A percentile compares a stretch with the other conserved stretches of the same genome.
Conservation (phyloP, 352 stramenopile species). For the Phytophthora pistaciae region DNA sequence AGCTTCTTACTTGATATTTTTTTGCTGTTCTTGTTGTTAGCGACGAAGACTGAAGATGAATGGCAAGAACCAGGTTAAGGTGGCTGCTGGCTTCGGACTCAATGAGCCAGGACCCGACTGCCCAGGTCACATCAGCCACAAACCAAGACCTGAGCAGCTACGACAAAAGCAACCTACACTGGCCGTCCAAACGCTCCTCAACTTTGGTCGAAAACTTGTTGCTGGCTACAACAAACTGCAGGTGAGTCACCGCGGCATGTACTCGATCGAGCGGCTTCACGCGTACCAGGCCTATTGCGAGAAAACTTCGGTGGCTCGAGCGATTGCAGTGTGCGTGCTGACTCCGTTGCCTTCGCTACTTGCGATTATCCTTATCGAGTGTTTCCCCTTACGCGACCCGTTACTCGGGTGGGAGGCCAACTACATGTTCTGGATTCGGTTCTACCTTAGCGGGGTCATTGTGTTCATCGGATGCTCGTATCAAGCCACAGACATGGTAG, state of each 20-base stretch:
- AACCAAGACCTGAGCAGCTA: neutral
- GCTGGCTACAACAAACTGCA: conserved; percentile 16
- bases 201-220: conserved; percentile 4
- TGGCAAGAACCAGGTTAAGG: neutral
- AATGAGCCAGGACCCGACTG: neutral
- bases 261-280: conserved; percentile 49
- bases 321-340: conserved; percentile 17
- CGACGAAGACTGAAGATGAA: neutral
- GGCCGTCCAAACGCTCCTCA: neutral
- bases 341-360: conserved; percentile 20
- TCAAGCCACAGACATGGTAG: conserved; percentile 15
- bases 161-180: neutral
- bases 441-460: conserved; percentile 13
- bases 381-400: conserved; percentile 11
- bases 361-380: conserved; percentile 20
- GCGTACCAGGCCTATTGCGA: conserved; percentile 39
- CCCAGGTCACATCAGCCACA: neutral
- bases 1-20: neutral
- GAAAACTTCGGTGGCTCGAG: conserved; percentile 9
- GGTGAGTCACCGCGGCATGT: conserved; percentile 37
- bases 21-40: neutral
- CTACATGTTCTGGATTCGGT: conserved; percentile 29
- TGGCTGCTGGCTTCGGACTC: neutral
- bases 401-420: conserved; percentile 22
- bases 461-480: conserved; percentile 9